These are phyloP conservation scores for Parathielavia appendiculata DNA, from an alignment of 495 filamentous ascomycete genomes.

Conservation along the genomic window DNA sequence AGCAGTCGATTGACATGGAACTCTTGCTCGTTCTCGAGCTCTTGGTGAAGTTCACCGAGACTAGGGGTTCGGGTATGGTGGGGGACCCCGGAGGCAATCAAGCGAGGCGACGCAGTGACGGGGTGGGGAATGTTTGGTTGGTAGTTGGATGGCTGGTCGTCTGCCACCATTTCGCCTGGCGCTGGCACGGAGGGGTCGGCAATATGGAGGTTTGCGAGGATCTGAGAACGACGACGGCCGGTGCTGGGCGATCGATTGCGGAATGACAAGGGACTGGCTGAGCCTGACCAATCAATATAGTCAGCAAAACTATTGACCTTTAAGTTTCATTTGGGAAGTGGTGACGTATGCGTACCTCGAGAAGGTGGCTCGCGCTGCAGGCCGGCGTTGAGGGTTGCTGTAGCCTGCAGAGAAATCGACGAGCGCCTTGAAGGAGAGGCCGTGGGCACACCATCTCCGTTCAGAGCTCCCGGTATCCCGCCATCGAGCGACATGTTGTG, in stretches of 20 bases:
- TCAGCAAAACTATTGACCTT: constrained; percentile 10
- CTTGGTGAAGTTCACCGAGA: constrained; percentile 91
- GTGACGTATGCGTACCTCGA: constrained; percentile 40
- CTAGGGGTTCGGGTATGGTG: constrained; percentile 67
- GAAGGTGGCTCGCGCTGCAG: constrained; percentile 58
- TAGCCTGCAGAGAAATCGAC: constrained; percentile 59
- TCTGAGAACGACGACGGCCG: constrained; percentile 60
- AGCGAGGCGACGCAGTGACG: constrained; percentile 53
- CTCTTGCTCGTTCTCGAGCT: constrained; percentile 92
- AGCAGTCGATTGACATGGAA: constrained; percentile 92
- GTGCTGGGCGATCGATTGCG: constrained; percentile 52
- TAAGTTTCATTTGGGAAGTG: not conserved
- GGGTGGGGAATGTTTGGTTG: constrained; percentile 54
- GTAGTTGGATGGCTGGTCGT: constrained; percentile 38
- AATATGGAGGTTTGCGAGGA: constrained; percentile 68
- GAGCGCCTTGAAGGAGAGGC: constrained; percentile 52
- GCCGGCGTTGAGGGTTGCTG: constrained; percentile 65
- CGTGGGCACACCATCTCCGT: constrained; percentile 41
- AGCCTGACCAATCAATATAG: constrained; percentile 32
- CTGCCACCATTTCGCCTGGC: constrained; percentile 58
- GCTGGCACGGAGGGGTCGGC: constrained; percentile 60
- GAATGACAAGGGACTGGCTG: constrained; percentile 49
- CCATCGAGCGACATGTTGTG: constrained; percentile 42
- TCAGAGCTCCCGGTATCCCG: constrained; percentile 32
- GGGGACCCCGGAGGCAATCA: constrained; percentile 49